Evolutionary conservation across 257 asterid genomes (phyloP), one percentile per base, ranked within the genome.

Genomic region (Scutellaria barbata): DNA sequence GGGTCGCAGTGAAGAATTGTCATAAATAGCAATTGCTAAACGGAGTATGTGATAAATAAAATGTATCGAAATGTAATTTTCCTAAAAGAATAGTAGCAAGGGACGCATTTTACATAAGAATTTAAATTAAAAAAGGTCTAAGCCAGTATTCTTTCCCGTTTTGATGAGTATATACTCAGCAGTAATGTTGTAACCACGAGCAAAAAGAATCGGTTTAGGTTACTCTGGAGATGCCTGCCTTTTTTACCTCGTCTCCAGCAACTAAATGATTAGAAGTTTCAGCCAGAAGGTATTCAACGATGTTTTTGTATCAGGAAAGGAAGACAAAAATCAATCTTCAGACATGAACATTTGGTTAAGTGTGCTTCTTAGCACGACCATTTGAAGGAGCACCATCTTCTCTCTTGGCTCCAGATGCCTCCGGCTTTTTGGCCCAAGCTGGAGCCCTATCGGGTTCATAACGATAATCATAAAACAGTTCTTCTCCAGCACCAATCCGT

Each of bases 361-460:
- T 81, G 60, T 83, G 77, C 74, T 81, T 83, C 63, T 76, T 81
- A 73, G 88, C 88, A 20, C 88, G 84, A 8, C 85, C 83, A 51
- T 35, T 76, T 43, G 85, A 81, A 66, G 88, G 85, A 12, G 75
- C 85, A 0, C 75, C 78, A 0, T 81, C 85, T 9, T 83, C 85
- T 73, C 82, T 72, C 70, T 81, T 81, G 55, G 82, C 63, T 46
- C 89, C 89, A 73, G 98, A 75, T 39, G 88, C 80, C 86, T 90
- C 97, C 0, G 96, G 99, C 75, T 95, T 92, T 60, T 77, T 91
- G 7, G 96, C 96, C 99, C 99, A 95, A 4, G 89, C 93, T 47
- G 93, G 98, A 71, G 93, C 95, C 71, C 89, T 84, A 57, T 92
- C 96, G 0, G 95, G 63, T 76, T 86, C 96, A 20, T 95, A 95